These are phyloP conservation scores for Rhinocladiella mackenziei DNA, from an alignment of 2,329 filamentous ascomycete species.

Conservation along the genomic window DNA sequence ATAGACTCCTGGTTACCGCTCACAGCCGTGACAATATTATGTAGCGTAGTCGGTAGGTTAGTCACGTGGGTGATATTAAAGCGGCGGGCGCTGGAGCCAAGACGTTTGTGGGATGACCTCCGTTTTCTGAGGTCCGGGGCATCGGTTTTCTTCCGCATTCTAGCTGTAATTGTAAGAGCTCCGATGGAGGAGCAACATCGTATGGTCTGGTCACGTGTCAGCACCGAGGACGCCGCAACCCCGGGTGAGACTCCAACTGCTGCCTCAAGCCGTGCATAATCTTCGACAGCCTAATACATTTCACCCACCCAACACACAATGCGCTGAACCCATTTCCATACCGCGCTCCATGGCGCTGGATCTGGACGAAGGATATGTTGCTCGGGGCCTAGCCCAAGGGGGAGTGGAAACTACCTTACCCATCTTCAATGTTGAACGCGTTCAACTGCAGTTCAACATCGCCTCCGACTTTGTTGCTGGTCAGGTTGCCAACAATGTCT, in stretches of 20 bases:
- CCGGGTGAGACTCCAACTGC: background rate
- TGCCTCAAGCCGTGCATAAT: background rate
- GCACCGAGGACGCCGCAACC: background rate
- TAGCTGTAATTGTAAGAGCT: too few relatives aligned
- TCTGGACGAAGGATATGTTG: slow-evolving; percentile 66
- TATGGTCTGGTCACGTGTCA: background rate
- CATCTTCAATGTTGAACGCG: slow-evolving; percentile 91
- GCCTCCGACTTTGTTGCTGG: slow-evolving; percentile 94
- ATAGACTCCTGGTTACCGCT: too few relatives aligned
- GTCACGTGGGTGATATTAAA: too few relatives aligned
- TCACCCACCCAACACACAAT: slow-evolving; percentile 11
- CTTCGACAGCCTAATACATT: too few relatives aligned
- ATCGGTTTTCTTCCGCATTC: too few relatives aligned
- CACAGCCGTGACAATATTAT: too few relatives aligned
- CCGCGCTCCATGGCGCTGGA: slow-evolving; percentile 64
- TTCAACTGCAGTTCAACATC: slow-evolving; percentile 90
- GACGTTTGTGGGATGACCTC: too few relatives aligned
- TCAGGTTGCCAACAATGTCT: slow-evolving; percentile 94
- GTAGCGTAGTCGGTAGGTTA: too few relatives aligned
- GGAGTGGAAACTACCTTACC: slow-evolving; percentile 63
- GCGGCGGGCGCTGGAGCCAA: too few relatives aligned
- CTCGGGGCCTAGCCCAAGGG: slow-evolving; percentile 59
- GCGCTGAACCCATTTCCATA: slow-evolving; percentile 6
- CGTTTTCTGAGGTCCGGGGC: too few relatives aligned
- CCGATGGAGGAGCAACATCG: background rate